Evolutionary conservation across 345 rosid genomes (phyloP), one percentile per base, ranked within the genome.

Genomic region (Aethionema arabicum): DNA sequence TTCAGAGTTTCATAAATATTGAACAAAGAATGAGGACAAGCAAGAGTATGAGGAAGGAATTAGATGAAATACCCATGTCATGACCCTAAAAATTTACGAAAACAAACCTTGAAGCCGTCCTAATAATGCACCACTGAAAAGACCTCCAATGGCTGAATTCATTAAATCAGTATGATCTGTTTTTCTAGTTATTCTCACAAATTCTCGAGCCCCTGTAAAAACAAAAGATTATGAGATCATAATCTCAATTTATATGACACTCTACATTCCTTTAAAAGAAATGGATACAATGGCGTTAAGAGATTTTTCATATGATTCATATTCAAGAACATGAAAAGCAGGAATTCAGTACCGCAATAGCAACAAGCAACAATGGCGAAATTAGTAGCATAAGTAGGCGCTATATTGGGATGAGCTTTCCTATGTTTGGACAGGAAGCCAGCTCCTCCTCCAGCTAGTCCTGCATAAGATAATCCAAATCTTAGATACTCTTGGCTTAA

Each of bases 81-180:
- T 11, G 44, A n/a, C 4, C 44, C n/a, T 46, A 65, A 35, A 37
- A 15, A 39, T 11, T 7, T 8, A 59, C 3, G 46, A 53, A 37
- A 44, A 14, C 55, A 32, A 48, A 91, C 96, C 95, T 77, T 86
- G 96, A 72, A 88, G 85, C 45, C 90, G 76, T 50, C 98, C 98
- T 46, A 88, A 85, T 60, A 91, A 56, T 69, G 95, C 90, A 65
- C 98, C 96, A 49, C 80, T 74, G 21, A 86, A 82, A 62, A 88
- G 80, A 33, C 98, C 96, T 11, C 88, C 95, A 69, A 88, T 54
- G 27, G 79, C 81, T 63, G 95, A 86, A 74, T 91, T 88, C 44
- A 84, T 33, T 36, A 83, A 63, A 83, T 86, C 95, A 69, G 76
- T 90, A 5, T 80, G 76, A 14, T 78, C 90, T 48, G 92, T 70